Evolutionary conservation across 345 rosid genomes (phyloP).

Genomic region (Rubroshorea leprosula): DNA sequence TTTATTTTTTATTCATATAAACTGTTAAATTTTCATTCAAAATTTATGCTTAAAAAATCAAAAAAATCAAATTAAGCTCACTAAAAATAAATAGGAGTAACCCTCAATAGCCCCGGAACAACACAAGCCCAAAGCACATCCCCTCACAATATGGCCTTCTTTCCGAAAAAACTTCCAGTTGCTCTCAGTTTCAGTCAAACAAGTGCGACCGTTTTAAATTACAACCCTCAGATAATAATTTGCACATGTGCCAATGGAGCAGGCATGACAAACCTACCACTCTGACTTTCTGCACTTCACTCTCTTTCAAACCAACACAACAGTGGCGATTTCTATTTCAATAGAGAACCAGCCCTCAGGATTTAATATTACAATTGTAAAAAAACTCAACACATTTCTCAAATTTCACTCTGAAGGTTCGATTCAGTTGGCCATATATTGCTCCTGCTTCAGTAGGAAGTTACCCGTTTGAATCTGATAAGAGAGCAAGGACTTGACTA

Average conservation of each 20-base stretch:
- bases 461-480: conserved; percentile 62
- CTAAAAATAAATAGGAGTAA: no score
- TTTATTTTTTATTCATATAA: no score
- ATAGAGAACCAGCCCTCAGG: conserved; percentile 19
- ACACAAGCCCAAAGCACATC: background rate
- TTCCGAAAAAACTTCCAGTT: conserved; percentile 1
- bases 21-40: no score
- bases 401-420: conserved; percentile 24
- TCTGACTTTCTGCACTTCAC: background rate
- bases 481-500: conserved; percentile 51
- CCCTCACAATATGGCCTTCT: background rate
- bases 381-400: conserved; percentile 16
- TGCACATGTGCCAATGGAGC: conserved; percentile 23
- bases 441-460: conserved; percentile 4
- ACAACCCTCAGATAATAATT: conserved; percentile 19
- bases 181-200: conserved; percentile 19
- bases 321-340: conserved; percentile 20
- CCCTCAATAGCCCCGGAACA: background rate
- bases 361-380: conserved; percentile 22
- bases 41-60: no score
- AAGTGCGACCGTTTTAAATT: conserved; percentile 15
- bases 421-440: conserved; percentile 3
- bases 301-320: conserved; percentile 3
- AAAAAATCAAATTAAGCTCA: no score
- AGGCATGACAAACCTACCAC: conserved; percentile 38